Evolutionary conservation across 345 rosid species (phyloP), one percentile per base, ranked within the genome.

Genomic region (Brassica carinata): DNA sequence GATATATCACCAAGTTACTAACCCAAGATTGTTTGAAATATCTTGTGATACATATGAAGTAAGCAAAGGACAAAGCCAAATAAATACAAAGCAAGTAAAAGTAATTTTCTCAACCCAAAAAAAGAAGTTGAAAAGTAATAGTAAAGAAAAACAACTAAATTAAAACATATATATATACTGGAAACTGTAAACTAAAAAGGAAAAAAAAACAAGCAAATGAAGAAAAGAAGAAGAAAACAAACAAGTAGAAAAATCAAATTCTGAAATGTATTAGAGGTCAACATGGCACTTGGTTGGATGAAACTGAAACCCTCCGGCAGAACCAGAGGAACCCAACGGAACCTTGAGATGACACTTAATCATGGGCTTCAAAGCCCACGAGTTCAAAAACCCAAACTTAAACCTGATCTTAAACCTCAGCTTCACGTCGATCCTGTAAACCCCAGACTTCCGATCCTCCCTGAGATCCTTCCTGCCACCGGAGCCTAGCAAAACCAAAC

Each of bases 261-360:
- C 58, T 36, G 23, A 75, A 66, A 13, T 76, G 73, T 1, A 9
- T 78, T 15, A 78, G 45, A 67, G 81, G 75, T 83, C 86, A 59
- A 86, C 53, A 8, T 87, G 82, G 82, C 97, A 90, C 73, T 81
- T 78, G 57, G 87, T 85, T 2, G 80, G 61, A 83, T 75, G 69
- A 82, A 71, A 74, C 29, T 15, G 40, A 8, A 43, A 67, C 18
- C 72, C 69, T 10, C 57, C 17, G 1, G 38, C 5, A 9, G 85
- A 84, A 15, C 8, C 69, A 33, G 79, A 15, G 13, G 82, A 31
- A 45, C 17, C 81, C 79, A 83, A 19, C 18, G 91, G 93, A 64
- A 90, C 83, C 83, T 80, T 86, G 82, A 94, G 82, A 55, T 85
- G 67, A 63, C 98, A 91, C 9, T 82, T 74, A 53, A 89, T 10